Evolutionary conservation across 768 basidiomycete genomes (phyloP).

Genomic region (Strobilomyces echinocephalus): DNA sequence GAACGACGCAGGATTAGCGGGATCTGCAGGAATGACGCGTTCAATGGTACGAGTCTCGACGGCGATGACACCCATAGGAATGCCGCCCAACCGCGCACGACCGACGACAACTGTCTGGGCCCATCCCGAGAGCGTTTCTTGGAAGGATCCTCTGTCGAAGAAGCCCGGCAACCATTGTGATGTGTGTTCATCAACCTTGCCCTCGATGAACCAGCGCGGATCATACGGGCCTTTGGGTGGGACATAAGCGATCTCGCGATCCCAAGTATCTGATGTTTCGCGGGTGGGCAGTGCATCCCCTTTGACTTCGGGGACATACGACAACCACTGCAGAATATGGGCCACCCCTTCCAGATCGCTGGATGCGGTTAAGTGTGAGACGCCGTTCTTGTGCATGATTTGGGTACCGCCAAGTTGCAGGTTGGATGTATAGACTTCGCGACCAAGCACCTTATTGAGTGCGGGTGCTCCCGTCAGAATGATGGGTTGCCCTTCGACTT

Average conservation of each 20-base stretch:
- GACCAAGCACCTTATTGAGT: slow-evolving; percentile 97
- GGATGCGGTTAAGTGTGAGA: slow-evolving; percentile 91
- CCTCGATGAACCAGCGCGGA: slow-evolving; percentile 96
- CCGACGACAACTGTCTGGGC: slow-evolving; percentile 98
- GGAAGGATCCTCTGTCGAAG: slow-evolving; percentile 97
- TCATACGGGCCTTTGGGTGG: slow-evolving; percentile 96
- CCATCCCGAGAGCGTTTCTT: slow-evolving; percentile 98
- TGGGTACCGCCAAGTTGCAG: slow-evolving; percentile 99
- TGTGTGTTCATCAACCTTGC: slow-evolving; percentile 80
- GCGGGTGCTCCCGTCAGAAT: slow-evolving; percentile 96
- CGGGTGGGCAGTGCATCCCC: slow-evolving; percentile 77
- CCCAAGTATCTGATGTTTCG: slow-evolving; percentile 74
- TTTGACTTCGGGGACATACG: slow-evolving; percentile 84
- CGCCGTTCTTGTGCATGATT: slow-evolving; percentile 99
- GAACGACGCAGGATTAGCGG: slow-evolving; percentile 93
- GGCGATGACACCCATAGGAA: slow-evolving; percentile 96
- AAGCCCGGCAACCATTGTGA: slow-evolving; percentile 82
- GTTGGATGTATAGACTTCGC: slow-evolving; percentile 98
- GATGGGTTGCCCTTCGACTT: slow-evolving; percentile 99
- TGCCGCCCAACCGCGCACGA: slow-evolving; percentile 92
- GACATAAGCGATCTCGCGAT: slow-evolving; percentile 83
- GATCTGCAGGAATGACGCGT: slow-evolving; percentile 94
- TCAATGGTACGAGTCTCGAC: slow-evolving; percentile 98
- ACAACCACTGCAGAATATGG: slow-evolving; percentile 91
- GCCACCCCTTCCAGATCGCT: slow-evolving; percentile 95